phyloP scores from a whole-genome alignment of 108 stramenopile genomes.

The Pseudonitzschia multistriata region DNA sequence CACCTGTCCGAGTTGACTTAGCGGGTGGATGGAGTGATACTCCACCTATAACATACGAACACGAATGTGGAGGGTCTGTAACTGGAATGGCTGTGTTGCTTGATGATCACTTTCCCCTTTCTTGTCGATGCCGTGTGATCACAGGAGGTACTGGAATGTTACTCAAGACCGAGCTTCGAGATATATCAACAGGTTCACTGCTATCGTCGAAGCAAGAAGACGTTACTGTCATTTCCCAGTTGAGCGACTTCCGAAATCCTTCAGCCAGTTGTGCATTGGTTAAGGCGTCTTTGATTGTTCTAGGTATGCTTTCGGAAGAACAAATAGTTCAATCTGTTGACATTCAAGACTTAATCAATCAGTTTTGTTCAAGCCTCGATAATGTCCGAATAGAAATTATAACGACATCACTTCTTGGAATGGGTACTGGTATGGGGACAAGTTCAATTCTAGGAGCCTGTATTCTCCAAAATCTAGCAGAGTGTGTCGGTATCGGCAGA shows the following conservation, averaged over 20 bases:
- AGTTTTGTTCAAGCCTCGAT: constrained; percentile 48
- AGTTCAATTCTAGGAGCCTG: constrained; percentile 80
- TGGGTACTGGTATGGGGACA: constrained; percentile 85
- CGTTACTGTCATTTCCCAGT: constrained; percentile 34
- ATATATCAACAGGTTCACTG: constrained; percentile 32
- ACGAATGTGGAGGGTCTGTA: constrained; percentile 73
- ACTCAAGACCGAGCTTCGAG: constrained; percentile 55
- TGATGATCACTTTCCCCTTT: constrained; percentile 59
- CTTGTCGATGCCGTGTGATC: constrained; percentile 56
- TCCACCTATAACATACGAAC: constrained; percentile 80
- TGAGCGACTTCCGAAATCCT: constrained; percentile 57
- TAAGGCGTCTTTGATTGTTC: constrained; percentile 60
- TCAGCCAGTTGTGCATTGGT: constrained; percentile 59
- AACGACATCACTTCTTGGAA: constrained; percentile 66
- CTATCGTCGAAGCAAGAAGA: constrained; percentile 23
- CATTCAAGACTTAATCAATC: constrained; percentile 50
- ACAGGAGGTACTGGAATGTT: constrained; percentile 39
- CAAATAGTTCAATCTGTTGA: constrained; percentile 18
- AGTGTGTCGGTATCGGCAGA: constrained; percentile 49
- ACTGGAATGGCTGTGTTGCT: constrained; percentile 65
- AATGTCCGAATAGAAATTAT: constrained; percentile 61
- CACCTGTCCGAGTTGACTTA: constrained; percentile 80
- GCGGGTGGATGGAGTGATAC: constrained; percentile 90
- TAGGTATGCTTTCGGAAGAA: constrained; percentile 52
- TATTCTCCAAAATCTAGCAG: constrained; percentile 52